Conservation (phyloP, 306 rosid genomes). For the Luffa acutangula region DNA sequence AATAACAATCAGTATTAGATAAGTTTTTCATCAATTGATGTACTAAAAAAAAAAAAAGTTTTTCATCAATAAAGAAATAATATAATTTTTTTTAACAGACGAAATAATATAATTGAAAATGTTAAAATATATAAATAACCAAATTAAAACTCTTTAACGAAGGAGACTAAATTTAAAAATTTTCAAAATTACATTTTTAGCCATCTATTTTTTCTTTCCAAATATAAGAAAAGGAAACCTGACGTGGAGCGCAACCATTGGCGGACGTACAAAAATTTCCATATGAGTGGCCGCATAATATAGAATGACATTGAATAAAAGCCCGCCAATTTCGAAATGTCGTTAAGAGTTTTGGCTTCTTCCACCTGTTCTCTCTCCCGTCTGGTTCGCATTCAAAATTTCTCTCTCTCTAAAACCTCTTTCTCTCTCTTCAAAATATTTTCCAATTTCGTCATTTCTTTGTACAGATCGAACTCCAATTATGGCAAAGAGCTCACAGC, state of each 20-base stretch:
- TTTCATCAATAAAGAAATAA: no score
- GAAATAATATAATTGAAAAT: no score
- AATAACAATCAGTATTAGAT: no score
- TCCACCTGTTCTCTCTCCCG: neutral
- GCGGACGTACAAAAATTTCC: neutral
- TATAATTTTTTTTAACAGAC: no score
- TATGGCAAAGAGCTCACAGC: neutral
- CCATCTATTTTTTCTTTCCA: no score
- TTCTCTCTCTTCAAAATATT: no score
- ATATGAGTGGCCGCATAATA: neutral
- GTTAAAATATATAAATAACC: no score
- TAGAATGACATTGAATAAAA: neutral
- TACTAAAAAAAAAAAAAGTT: no score
- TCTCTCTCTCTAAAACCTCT: neutral
- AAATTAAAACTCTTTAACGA: no score
- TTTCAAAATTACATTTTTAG: no score
- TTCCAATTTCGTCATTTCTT: neutral
- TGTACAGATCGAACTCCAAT: neutral
- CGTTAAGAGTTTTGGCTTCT: neutral
- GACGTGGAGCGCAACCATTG: neutral
- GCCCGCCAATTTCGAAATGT: constrained; percentile 6
- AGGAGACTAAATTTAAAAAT: no score
- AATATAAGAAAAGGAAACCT: neutral
- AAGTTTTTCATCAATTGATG: no score
- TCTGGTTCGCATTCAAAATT: neutral